A percentile compares a stretch with the other conserved stretches of the same genome.
phyloP scores from a whole-genome alignment of 2,329 filamentous ascomycete genomes.

The Graphiopsis chlorocephala region DNA sequence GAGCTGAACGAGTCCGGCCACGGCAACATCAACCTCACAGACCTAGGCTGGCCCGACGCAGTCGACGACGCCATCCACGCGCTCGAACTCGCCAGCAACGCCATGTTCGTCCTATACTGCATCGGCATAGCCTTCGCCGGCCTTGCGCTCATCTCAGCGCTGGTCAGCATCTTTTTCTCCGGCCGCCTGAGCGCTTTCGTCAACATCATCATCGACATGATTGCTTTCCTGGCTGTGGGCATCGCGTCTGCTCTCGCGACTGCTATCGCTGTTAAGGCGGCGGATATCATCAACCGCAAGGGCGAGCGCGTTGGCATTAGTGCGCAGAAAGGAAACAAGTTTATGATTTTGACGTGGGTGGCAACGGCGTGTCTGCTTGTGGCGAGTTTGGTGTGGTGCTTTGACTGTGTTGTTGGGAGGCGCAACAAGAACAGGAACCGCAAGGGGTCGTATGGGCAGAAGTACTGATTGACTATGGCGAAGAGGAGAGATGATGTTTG shows the following conservation, averaged over 20 bases:
- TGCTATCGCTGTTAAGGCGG: conserved; percentile 56
- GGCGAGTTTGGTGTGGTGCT: conserved; percentile 29
- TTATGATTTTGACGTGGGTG: conserved; percentile 60
- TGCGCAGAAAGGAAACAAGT: conserved; percentile 52
- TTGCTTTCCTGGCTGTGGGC: conserved; percentile 60
- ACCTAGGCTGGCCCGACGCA: conserved; percentile 56
- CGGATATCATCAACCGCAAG: conserved; percentile 52
- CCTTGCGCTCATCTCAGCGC: conserved; percentile 47
- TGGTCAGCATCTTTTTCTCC: conserved; percentile 45
- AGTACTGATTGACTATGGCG: not conserved
- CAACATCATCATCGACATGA: conserved; percentile 49
- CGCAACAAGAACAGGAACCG: not conserved
- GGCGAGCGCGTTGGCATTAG: conserved; percentile 50
- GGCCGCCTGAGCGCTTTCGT: conserved; percentile 48
- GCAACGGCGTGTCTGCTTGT: conserved; percentile 41
- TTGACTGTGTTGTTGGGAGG: conserved; percentile 21
- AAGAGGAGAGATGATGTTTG: not conserved
- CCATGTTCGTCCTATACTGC: conserved; percentile 59
- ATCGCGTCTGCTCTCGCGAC: conserved; percentile 73
- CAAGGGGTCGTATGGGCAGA: not conserved
- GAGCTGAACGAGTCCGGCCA: conserved; percentile 44
- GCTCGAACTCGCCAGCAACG: conserved; percentile 49
- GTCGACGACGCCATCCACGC: conserved; percentile 54
- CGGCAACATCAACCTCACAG: conserved; percentile 48
- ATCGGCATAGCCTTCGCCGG: conserved; percentile 55